phyloP scores from a whole-genome alignment of 306 rosid species.

The Gleditsia sinensis region DNA sequence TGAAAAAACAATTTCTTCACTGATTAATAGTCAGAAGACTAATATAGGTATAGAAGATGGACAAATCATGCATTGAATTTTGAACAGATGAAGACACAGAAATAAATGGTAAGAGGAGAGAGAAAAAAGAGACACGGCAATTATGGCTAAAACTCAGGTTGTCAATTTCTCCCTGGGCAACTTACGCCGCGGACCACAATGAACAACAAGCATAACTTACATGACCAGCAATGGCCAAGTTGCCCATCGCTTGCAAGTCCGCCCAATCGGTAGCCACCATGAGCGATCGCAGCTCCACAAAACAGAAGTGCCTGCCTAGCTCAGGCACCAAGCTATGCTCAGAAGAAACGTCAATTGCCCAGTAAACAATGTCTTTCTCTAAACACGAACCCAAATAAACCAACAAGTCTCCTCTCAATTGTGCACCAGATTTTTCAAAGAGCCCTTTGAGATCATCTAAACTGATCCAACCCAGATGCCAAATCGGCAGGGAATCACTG shows the following conservation, averaged over 20 bases:
- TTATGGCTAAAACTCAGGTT: neutral
- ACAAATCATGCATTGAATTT: neutral
- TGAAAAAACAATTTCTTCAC: neutral
- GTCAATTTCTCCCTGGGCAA: neutral
- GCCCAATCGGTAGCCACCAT: slow-evolving; percentile 94
- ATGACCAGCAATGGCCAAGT: slow-evolving; percentile 88
- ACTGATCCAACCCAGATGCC: slow-evolving; percentile 80
- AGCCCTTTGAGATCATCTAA: slow-evolving; percentile 54
- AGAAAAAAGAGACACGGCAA: neutral
- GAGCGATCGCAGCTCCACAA: slow-evolving; percentile 81
- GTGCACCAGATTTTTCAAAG: slow-evolving; percentile 46
- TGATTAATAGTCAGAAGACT: neutral
- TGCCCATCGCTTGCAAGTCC: slow-evolving; percentile 59
- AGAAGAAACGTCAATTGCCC: slow-evolving; percentile 81
- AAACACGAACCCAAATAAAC: slow-evolving; percentile 71
- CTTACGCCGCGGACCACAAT: neutral
- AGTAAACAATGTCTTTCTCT: slow-evolving; percentile 65
- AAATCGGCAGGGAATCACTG: slow-evolving; percentile 45
- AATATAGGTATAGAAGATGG: neutral
- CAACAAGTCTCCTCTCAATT: slow-evolving; percentile 57
- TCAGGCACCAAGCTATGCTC: slow-evolving; percentile 46
- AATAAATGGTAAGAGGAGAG: neutral
- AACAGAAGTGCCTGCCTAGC: slow-evolving; percentile 47
- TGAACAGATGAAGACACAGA: neutral
- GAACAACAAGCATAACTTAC: slow-evolving; percentile 49